Base-by-base conservation (phyloP, 1,139 yeast species). In the Cylindricascospora bacillispora region DNA sequence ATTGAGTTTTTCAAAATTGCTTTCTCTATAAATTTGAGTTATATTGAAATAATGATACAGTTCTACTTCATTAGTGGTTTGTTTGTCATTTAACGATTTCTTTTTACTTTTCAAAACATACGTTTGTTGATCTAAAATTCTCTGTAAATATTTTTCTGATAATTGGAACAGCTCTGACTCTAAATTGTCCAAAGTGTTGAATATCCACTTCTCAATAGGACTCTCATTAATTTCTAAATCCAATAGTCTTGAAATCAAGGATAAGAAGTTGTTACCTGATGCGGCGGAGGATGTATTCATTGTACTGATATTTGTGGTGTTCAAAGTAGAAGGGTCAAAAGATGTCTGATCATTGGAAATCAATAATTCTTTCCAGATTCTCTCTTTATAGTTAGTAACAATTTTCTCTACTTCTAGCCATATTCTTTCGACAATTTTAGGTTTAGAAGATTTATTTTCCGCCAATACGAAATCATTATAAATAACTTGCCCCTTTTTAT, bases 331-430 rank as follows among this genome's bases (percentile, higher is more conserved):
- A 7, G 28, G 28, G n/a, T n/a, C n/a, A n/a, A n/a, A n/a, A n/a
- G n/a, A n/a, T n/a, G n/a, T n/a, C n/a, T n/a, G n/a, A n/a, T n/a
- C n/a, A 4, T 20, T 6, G 6, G 19, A 14, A 3, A 21, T 16
- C 4, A 27, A 24, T 18, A 18, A 10, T 7, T 7, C 10, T 5
- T 22, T 22, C 29, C 25, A 27, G 4, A 27, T 13, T 25, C 66
- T 65, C 32, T 64, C 63, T 41, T 80, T 71, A 55, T 82, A 86
- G 18, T 64, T 66, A 19, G 69, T 70, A 11, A 82, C 67, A 7
- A 81, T 71, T 7, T 53, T 57, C 36, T 75, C 82, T 2, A 82
- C 78, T 39, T 77, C 79, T 5, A 56, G 56, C 73, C 86, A 81
- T 4, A 83, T 68, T 30, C 68, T 65, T 29, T 67, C 65, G 27